Base-by-base conservation (phyloP, 1,284 basidiomycete species). In the Tausonia pullulans region DNA sequence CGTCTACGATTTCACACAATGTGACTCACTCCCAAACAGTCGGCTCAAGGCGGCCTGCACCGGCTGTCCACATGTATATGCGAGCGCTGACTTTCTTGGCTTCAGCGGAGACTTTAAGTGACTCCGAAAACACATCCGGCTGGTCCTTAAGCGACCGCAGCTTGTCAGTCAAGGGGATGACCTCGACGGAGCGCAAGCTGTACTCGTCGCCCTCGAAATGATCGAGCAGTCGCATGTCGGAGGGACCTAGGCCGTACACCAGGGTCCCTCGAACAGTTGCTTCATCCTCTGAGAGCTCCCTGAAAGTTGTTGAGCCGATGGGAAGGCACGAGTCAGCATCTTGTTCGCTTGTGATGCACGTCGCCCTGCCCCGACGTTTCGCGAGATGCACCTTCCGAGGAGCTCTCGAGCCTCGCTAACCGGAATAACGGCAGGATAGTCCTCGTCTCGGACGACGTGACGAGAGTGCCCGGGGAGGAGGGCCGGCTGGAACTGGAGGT, bases 401-500 rank as follows among this genome's bases (percentile, higher is more conserved):
- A 69, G 68, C 14, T 73, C 68, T 13, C 70, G 68, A 49, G 82
- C 81, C 58, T 74, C 74, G n/a, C 74, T 71, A 66, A 81, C 82
- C 0, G 84, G 81, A 11, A 90, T 72, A 14, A 91, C 79, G 0
- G 83, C 90, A 0, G 92, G 92, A 71, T 94, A 95, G 73, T 92
- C 88, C 64, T 75, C 73, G 3, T 67, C 70, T 57, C 75, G 79
- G 68, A 86, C 79, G 73, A 84, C 82, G 74, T 92, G 88, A 2
- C 91, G 79, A 4, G 88, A 90, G 75, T 87, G 83, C 53, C 86
- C 83, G 5, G 7, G 13, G 10, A 52, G 48, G 39, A 64, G 41
- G 46, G 58, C 58, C 6, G 63, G 63, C 40, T 55, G 58, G 45
- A 60, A 60, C 3, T 58, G 46, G 3, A 64, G 51, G 43, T 64